Conservation (phyloP, 225 moss, liverwort and hornwort species). For the Marchantia polymorpha region DNA sequence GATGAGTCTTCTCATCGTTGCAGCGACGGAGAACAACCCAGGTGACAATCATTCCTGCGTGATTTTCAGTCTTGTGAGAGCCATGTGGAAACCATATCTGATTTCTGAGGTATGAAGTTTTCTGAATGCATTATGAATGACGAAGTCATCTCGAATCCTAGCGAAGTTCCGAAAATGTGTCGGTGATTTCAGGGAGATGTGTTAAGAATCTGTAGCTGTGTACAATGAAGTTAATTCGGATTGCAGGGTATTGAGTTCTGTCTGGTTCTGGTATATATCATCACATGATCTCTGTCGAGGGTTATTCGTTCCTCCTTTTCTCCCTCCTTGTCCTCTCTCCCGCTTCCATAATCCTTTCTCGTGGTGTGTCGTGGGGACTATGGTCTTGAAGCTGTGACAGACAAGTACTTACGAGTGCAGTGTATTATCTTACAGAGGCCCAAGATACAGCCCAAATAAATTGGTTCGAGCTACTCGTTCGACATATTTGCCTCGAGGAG, state of each 20-base stretch:
- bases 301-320: no score
- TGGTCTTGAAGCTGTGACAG: background rate
- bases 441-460: constrained; percentile 34
- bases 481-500: constrained; percentile 46
- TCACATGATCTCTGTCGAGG: no score
- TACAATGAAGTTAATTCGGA: background rate
- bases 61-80: background rate
- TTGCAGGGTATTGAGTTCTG: background rate
- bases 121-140: no score
- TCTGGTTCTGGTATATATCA: background rate
- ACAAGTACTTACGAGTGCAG: no score
- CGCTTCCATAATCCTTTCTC: no score
- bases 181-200: background rate
- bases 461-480: constrained; percentile 67
- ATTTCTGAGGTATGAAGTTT: no score
- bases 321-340: no score
- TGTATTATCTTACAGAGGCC: constrained; percentile 1
- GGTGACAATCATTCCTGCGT: constrained; percentile 9
- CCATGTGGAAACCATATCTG: background rate
- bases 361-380: background rate
- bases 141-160: background rate
- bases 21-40: constrained; percentile 30
- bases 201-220: no score
- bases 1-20: constrained; percentile 48
- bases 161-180: background rate